Percentiles rank a stretch among this genome's conserved stretches.
These are phyloP conservation scores for Serendipita sp. DNA, from an alignment of 768 basidiomycete species.

Conservation along the genomic window DNA sequence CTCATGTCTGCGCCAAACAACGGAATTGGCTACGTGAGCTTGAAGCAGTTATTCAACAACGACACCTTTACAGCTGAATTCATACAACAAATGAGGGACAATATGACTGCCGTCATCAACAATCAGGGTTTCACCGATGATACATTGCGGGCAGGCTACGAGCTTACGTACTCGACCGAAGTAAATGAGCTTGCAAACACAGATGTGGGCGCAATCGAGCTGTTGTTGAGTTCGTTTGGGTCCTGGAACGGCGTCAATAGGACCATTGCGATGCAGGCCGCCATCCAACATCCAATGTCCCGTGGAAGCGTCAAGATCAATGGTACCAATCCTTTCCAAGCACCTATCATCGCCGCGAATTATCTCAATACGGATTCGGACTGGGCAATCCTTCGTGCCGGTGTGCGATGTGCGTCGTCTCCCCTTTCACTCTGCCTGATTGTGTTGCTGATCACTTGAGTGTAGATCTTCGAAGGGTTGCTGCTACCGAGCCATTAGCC, in stretches of 20 bases:
- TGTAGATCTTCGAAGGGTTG: background rate
- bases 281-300: slow-evolving; percentile 46
- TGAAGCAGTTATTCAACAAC: slow-evolving; percentile 13
- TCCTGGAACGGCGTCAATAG: slow-evolving; percentile 16
- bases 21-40: slow-evolving; percentile 19
- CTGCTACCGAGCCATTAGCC: background rate
- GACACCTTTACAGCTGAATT: slow-evolving; percentile 10
- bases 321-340: slow-evolving; percentile 40
- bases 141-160: slow-evolving; percentile 6
- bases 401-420: background rate
- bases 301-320: slow-evolving; percentile 48
- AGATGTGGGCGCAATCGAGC: slow-evolving; percentile 28
- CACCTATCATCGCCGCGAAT: slow-evolving; percentile 46
- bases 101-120: slow-evolving; percentile 7
- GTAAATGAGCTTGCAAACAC: slow-evolving; percentile 4
- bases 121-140: slow-evolving; percentile 7
- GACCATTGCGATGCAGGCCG: slow-evolving; percentile 43
- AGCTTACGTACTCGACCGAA: slow-evolving; percentile 5
- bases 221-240: slow-evolving; percentile 33
- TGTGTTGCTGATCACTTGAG: background rate
- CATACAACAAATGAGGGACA: slow-evolving; percentile 8
- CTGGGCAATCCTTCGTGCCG: background rate
- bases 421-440: background rate
- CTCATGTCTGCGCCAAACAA: slow-evolving; percentile 18
- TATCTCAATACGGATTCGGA: slow-evolving; percentile 27